These are phyloP conservation scores for Arxiozyma telluris DNA, from an alignment of 1,139 yeast genomes.

Conservation along the genomic window DNA sequence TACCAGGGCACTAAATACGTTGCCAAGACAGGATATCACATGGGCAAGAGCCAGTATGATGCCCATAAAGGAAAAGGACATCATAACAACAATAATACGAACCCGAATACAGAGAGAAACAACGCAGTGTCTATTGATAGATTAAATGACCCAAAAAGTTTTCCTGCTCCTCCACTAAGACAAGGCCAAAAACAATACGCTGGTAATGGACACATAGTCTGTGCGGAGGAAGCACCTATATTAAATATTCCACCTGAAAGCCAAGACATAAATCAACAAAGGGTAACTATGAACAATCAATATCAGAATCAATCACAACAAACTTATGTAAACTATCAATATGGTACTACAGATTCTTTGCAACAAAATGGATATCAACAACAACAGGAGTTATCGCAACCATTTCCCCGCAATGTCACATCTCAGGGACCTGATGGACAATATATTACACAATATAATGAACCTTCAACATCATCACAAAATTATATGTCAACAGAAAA, in stretches of 20 bases:
- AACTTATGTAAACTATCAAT: conserved; percentile 5
- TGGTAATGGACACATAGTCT: conserved; percentile 15
- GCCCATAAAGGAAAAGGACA: conserved; percentile 15
- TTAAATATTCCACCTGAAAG: background rate
- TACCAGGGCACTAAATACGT: conserved; percentile 38
- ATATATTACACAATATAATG: background rate
- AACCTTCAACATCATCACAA: background rate
- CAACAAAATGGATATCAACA: background rate
- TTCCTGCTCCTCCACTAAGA: conserved; percentile 50
- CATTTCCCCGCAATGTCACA: background rate
- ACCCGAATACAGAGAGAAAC: conserved; percentile 7
- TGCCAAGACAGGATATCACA: conserved; percentile 39
- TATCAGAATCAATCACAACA: conserved; percentile 13
- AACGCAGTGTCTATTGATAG: conserved; percentile 31
- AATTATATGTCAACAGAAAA: background rate
- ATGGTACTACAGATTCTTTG: background rate
- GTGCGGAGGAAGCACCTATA: conserved; percentile 6
- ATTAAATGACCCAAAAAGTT: conserved; percentile 34
- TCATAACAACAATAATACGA: conserved; percentile 12
- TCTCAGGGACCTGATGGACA: background rate
- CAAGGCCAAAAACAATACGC: conserved; percentile 33
- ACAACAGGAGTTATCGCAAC: background rate
- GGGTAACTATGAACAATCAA: too few species aligned
- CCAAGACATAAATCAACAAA: background rate
- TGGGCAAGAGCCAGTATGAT: conserved; percentile 34